These are phyloP conservation scores for Citropsis articulata DNA, from an alignment of 345 rosid genomes.

Conservation along the genomic window DNA sequence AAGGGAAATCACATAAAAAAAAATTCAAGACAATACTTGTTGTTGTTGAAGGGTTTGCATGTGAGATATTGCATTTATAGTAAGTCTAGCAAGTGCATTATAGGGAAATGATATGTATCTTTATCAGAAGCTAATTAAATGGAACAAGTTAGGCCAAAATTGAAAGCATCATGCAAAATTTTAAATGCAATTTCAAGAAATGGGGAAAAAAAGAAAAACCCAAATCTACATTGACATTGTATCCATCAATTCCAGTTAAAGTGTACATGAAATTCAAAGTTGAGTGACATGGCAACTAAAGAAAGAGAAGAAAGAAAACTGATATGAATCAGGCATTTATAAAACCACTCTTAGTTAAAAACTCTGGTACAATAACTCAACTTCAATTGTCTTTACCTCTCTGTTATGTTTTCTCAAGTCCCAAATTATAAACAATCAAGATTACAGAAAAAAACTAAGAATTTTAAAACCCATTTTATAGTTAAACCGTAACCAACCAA, in stretches of 20 bases:
- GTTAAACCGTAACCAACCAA: too few species aligned
- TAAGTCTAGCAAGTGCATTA: neutral
- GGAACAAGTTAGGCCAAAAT: conserved; percentile 13
- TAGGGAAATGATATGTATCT: neutral
- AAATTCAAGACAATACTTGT: neutral
- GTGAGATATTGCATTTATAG: neutral
- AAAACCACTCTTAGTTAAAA: neutral
- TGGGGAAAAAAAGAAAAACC: neutral
- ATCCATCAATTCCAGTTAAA: too few species aligned
- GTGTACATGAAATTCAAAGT: neutral
- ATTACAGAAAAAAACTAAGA: too few species aligned
- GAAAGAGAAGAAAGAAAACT: neutral
- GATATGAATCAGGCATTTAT: conserved; percentile 1
- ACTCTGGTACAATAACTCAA: too few species aligned
- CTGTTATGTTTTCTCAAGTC: neutral
- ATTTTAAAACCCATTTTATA: too few species aligned
- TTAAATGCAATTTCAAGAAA: neutral
- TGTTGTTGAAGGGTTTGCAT: neutral
- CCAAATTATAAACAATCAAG: too few species aligned
- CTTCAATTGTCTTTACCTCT: neutral
- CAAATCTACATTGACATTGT: too few species aligned
- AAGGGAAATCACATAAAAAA: too few species aligned
- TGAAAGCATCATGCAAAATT: neutral
- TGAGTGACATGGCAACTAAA: neutral
- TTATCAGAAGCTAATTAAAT: neutral